Evolutionary conservation across 441 rosid species (phyloP).

Genomic region (Brassica balearica): DNA sequence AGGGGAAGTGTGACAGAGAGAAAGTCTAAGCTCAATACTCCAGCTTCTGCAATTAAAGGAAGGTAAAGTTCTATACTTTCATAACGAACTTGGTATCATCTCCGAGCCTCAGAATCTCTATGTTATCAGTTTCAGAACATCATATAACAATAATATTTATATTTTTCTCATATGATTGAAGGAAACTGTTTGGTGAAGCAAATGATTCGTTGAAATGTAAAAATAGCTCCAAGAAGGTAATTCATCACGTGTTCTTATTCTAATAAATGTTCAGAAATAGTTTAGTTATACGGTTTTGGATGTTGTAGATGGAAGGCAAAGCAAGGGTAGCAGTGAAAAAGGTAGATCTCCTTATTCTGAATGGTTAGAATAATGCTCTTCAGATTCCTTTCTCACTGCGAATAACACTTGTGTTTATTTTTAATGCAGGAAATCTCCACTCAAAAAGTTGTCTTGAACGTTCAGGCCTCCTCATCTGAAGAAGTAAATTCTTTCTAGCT

Average conservation of each 20-base stretch:
- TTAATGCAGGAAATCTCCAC: constrained; percentile 34
- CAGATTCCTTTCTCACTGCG: not conserved
- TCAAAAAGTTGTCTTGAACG: constrained; percentile 15
- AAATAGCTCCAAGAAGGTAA: constrained; percentile 51
- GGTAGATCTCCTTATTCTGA: constrained; percentile 19
- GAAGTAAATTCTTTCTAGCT: constrained; percentile 25
- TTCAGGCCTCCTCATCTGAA: constrained; percentile 20
- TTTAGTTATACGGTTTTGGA: constrained; percentile 22
- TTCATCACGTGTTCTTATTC: not conserved
- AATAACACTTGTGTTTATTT: constrained; percentile 6
- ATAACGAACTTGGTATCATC: not conserved
- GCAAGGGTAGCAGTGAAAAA: constrained; percentile 17
- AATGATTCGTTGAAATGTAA: constrained; percentile 40
- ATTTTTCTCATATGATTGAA: constrained; percentile 40
- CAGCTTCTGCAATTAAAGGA: constrained; percentile 55
- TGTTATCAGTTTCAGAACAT: constrained; percentile 11
- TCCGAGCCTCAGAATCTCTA: not conserved
- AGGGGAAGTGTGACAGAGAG: constrained; percentile 42
- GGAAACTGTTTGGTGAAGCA: constrained; percentile 63
- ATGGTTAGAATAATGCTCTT: constrained; percentile 8
- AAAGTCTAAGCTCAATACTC: constrained; percentile 48
- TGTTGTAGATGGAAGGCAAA: constrained; percentile 35
- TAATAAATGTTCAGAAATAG: not conserved
- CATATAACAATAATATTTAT: not conserved
- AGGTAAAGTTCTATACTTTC: constrained; percentile 24